A percentile compares a stretch with the other conserved stretches of the same genome.
Evolutionary conservation across 305 asterid species (phyloP).

Genomic region (Salvia sclarea): DNA sequence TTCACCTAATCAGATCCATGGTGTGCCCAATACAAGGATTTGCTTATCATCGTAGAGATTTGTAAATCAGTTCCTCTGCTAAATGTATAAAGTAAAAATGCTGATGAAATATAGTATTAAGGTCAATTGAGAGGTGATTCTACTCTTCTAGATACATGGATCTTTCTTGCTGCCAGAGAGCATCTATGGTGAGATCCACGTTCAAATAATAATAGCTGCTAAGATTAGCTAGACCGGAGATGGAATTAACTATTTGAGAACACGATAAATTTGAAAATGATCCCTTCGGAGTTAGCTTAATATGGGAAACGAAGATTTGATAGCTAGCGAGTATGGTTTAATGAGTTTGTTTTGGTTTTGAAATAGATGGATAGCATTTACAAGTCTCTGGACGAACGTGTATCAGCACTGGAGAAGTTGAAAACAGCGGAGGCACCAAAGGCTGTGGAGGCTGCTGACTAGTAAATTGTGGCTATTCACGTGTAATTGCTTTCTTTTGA

Average conservation of each 20-base stretch:
- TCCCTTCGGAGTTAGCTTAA: background rate
- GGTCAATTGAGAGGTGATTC: background rate
- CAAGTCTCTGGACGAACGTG: conserved; percentile 70
- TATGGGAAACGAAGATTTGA: background rate
- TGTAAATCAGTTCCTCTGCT: background rate
- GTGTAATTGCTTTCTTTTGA: conserved; percentile 15
- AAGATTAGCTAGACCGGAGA: background rate
- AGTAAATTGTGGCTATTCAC: conserved; percentile 28
- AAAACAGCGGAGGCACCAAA: conserved; percentile 59
- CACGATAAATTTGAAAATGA: background rate
- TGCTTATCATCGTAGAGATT: background rate
- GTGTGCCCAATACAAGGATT: background rate
- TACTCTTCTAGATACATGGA: background rate
- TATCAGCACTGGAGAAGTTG: conserved; percentile 72
- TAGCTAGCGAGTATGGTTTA: background rate
- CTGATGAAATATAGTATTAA: background rate
- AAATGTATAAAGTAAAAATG: background rate
- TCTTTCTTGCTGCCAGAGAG: background rate
- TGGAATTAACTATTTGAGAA: background rate
- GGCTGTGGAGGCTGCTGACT: conserved; percentile 58
- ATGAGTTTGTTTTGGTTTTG: conserved; percentile 1
- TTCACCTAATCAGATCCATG: background rate
- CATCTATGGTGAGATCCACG: no score
- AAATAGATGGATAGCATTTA: conserved; percentile 53
- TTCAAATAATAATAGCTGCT: background rate